phyloP scores from a whole-genome alignment of 108 stramenopile species.

The Cyclotella kingstonii region DNA sequence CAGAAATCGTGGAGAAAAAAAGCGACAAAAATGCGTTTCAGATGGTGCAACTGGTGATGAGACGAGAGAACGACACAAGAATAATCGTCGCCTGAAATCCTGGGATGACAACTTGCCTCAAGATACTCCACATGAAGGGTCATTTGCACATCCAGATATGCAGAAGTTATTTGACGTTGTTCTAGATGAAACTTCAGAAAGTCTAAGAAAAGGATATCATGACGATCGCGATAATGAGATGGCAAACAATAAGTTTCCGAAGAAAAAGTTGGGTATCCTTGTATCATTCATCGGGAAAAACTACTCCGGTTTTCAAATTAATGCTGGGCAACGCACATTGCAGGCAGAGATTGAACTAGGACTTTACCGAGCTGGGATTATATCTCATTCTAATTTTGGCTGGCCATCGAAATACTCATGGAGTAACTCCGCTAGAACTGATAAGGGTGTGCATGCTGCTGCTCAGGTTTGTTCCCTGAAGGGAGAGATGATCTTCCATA shows the following conservation, averaged over 20 bases:
- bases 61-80: not conserved
- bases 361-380: constrained; percentile 66
- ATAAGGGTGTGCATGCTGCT: constrained; percentile 93
- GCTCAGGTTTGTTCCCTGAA: constrained; percentile 90
- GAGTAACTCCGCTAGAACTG: constrained; percentile 94
- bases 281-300: constrained; percentile 69
- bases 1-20: constrained; percentile 9
- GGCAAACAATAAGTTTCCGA: constrained; percentile 17
- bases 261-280: constrained; percentile 68
- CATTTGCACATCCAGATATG: constrained; percentile 63
- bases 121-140: constrained; percentile 58
- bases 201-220: not conserved
- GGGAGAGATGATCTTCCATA: constrained; percentile 55
- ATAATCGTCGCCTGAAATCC: constrained; percentile 9
- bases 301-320: constrained; percentile 93
- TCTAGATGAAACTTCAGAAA: not conserved
- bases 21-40: not conserved
- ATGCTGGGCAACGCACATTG: constrained; percentile 68
- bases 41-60: not conserved
- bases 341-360: constrained; percentile 93
- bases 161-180: constrained; percentile 47
- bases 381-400: constrained; percentile 80
- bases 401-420: constrained; percentile 90
- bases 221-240: not conserved
- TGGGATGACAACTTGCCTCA: constrained; percentile 10